Percentiles rank a stretch among this genome's conserved stretches.
Conservation (phyloP, 2,329 filamentous ascomycete genomes). For the Pseudohalonectria lignicola region DNA sequence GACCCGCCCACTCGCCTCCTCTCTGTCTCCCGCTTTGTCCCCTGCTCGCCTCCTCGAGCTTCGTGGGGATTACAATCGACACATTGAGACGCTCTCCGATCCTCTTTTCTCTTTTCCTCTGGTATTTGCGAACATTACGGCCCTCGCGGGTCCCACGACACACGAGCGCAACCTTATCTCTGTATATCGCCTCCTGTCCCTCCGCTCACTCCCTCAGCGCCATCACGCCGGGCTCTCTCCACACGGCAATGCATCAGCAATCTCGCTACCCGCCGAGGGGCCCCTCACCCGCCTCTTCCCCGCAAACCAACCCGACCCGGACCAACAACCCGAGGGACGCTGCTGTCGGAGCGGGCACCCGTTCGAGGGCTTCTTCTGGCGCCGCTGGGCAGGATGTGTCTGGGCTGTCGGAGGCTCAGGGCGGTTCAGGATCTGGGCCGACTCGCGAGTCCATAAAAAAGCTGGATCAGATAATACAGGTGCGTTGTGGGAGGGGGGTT, state of each 20-base stretch:
- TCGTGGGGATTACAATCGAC: too few species aligned
- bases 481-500: slow-evolving; percentile 21
- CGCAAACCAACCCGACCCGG: slow-evolving; percentile 61
- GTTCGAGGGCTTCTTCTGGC: slow-evolving; percentile 31
- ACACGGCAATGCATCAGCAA: slow-evolving; percentile 85
- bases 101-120: too few species aligned
- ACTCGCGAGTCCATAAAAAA: slow-evolving; percentile 63
- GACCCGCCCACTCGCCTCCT: too few species aligned
- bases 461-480: slow-evolving; percentile 89
- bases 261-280: slow-evolving; percentile 63
- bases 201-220: too few species aligned
- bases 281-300: slow-evolving; percentile 61
- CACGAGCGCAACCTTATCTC: too few species aligned
- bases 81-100: too few species aligned
- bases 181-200: too few species aligned
- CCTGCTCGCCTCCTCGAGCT: too few species aligned
- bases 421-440: slow-evolving; percentile 29
- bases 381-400: slow-evolving; percentile 27
- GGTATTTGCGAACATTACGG: too few species aligned
- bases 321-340: slow-evolving; percentile 66
- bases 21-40: too few species aligned
- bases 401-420: slow-evolving; percentile 34
- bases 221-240: too few species aligned
- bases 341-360: slow-evolving; percentile 20
- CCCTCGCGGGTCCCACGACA: too few species aligned